These are phyloP conservation scores for Ormosia emarginata DNA, from an alignment of 306 rosid species.

Conservation along the genomic window DNA sequence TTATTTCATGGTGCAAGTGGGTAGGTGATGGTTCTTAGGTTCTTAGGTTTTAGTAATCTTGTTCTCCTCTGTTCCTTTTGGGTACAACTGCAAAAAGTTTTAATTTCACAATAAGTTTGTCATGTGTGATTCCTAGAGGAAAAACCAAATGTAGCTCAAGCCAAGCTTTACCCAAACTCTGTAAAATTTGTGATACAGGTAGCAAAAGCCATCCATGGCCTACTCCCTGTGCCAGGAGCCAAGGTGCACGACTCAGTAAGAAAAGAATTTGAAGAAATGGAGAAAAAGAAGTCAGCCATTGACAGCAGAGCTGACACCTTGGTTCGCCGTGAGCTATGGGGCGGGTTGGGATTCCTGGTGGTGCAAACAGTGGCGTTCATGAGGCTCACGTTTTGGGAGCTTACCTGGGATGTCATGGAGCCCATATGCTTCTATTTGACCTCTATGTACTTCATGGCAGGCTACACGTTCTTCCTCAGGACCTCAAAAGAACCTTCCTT, in stretches of 20 bases:
- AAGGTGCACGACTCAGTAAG: slow-evolving; percentile 25
- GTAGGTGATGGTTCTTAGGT: neutral
- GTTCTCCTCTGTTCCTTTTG: neutral
- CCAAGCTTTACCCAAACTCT: slow-evolving; percentile 41
- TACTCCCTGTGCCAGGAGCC: slow-evolving; percentile 35
- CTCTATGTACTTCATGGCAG: slow-evolving; percentile 65
- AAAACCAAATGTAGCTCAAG: slow-evolving; percentile 17
- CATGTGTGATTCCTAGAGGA: slow-evolving; percentile 17
- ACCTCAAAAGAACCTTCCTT: slow-evolving; percentile 75
- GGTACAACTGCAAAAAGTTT: neutral
- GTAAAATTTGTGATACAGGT: slow-evolving; percentile 57
- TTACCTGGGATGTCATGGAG: slow-evolving; percentile 91
- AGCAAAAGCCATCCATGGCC: slow-evolving; percentile 37
- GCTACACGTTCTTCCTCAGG: slow-evolving; percentile 67
- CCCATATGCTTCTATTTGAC: slow-evolving; percentile 81
- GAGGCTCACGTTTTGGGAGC: slow-evolving; percentile 95
- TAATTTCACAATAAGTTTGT: neutral
- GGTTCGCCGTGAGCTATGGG: slow-evolving; percentile 67
- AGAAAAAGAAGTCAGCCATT: slow-evolving; percentile 43
- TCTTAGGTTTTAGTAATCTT: neutral
- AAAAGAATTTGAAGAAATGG: slow-evolving; percentile 62
- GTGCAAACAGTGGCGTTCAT: slow-evolving; percentile 59
- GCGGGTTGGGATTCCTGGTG: slow-evolving; percentile 54
- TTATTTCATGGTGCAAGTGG: neutral
- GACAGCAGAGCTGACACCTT: slow-evolving; percentile 44